These are phyloP conservation scores for Backusella westeae DNA, from an alignment of 192 early-diverging fungal genomes.

Conservation along the genomic window DNA sequence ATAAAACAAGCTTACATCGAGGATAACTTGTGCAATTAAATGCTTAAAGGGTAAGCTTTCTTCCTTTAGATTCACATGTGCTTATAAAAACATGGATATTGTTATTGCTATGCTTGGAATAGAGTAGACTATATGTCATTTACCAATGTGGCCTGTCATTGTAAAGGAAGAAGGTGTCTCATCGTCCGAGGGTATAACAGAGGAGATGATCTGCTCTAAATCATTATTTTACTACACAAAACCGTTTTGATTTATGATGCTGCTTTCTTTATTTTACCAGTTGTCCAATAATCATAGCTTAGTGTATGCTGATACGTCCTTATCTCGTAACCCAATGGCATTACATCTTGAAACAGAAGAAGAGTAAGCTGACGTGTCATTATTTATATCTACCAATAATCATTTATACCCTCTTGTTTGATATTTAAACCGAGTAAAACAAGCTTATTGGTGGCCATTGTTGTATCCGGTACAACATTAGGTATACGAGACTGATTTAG, in stretches of 20 bases:
- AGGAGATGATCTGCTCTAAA: constrained; percentile 10
- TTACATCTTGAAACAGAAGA: background rate
- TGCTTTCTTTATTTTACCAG: constrained; percentile 47
- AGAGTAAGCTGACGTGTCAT: background rate
- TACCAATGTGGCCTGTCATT: constrained; percentile 89
- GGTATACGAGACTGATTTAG: background rate
- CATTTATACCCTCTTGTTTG: constrained; percentile 7
- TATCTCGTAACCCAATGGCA: background rate
- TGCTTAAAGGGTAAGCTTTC: constrained; percentile 86
- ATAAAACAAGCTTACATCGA: constrained; percentile 65
- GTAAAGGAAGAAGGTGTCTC: constrained; percentile 88
- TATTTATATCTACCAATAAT: background rate
- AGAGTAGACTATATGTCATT: background rate
- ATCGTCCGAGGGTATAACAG: constrained; percentile 22
- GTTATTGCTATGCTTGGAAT: background rate
- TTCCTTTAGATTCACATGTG: constrained; percentile 95
- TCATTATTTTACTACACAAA: background rate
- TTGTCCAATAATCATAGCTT: constrained; percentile 60
- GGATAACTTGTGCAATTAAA: constrained; percentile 91
- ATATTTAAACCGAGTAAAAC: constrained; percentile 46
- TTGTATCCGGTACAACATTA: constrained; percentile 17
- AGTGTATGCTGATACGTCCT: constrained; percentile 3
- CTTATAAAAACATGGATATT: constrained; percentile 31
- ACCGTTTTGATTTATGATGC: background rate
- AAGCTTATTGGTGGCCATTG: constrained; percentile 41